Base-by-base conservation (phyloP, 176 grass and related monocot species). In the Oryza longistaminata region DNA sequence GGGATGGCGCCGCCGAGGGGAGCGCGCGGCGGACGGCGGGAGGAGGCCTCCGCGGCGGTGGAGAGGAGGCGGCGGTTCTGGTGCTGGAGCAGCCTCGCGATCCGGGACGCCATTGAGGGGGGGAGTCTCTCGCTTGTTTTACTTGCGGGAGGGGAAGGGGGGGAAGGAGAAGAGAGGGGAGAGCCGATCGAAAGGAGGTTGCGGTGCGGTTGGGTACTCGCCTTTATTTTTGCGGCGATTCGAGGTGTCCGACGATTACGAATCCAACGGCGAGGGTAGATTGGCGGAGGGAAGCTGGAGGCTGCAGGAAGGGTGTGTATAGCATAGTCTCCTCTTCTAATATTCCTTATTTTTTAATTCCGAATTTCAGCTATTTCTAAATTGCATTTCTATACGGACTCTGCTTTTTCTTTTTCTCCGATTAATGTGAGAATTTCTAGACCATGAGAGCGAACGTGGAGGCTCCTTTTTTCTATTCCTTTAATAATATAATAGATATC, bases 1-100 rank as follows among this genome's bases (percentile, higher is more conserved):
- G 79, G 16, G 48, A 82, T 6, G 72, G 72, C 71, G 25, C 64
- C 73, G 11, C 65, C 35, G 9, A 66, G 12, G 19, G 35, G 72
- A 43, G 26, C 37, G 12, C 50, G 64, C 26, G 49, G 50, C 9
- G 37, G 45, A 21, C 7, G 24, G 39, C 35, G 64, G 3, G 64
- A 45, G 64, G 78, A 43, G 34, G 78, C 71, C 64, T 82, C 85
- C 17, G 64, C 85, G 9, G 78, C 79, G 49, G 79, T 68, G 72
- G 78, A 26, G 65, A 87, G 76, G 53, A 79, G 50, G 64, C 87
- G 64, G 62, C 82, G 75, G 68, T 48, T 70, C 24, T 81, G 66
- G 17, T 71, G 75, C 50, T 50, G 76, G 50, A 85, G 82, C 64
- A 89, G 71, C 77, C 77, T 81, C 39, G 64, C 40, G 50, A 89